A percentile compares a stretch with the other conserved stretches of the same genome.
Evolutionary conservation across 768 basidiomycete species (phyloP).

Genomic region (Suillus luteus): DNA sequence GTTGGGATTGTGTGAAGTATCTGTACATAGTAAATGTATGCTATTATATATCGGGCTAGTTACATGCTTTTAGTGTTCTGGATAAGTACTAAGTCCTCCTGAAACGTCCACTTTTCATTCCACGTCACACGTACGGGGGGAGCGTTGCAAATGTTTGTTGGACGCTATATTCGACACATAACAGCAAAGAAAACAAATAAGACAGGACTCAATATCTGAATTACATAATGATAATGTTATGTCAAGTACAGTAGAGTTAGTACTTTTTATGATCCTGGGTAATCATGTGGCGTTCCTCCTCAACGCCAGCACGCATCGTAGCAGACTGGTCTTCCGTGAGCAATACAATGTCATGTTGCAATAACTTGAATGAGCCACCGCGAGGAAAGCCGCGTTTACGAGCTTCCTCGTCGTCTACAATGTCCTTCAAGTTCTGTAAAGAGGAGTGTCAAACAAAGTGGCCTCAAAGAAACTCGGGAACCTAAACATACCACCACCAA

Average conservation of each 20-base stretch:
- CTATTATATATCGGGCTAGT: constrained; percentile 8
- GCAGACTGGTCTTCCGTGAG: constrained; percentile 44
- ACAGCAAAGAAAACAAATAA: not conserved
- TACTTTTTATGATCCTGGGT: not conserved
- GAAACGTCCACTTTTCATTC: not conserved
- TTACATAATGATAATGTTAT: not conserved
- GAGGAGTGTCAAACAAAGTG: constrained; percentile 5
- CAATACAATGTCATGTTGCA: constrained; percentile 49
- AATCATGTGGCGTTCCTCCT: constrained; percentile 14
- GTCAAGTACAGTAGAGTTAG: not conserved
- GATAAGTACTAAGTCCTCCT: not conserved
- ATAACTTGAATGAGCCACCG: constrained; percentile 48
- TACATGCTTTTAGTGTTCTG: not conserved
- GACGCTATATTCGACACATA: no score
- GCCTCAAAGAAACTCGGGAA: not conserved
- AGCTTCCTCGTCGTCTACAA: constrained; percentile 56
- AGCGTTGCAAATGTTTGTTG: no score
- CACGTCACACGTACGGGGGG: not conserved
- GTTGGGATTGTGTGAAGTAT: not conserved
- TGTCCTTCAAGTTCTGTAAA: constrained; percentile 49
- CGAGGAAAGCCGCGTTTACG: constrained; percentile 51
- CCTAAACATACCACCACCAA: constrained; percentile 65
- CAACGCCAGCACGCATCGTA: constrained; percentile 24
- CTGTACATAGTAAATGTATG: constrained; percentile 8
- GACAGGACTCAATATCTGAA: not conserved